Conservation (phyloP, 495 filamentous ascomycete genomes). For the Aspergillus cristatus region DNA sequence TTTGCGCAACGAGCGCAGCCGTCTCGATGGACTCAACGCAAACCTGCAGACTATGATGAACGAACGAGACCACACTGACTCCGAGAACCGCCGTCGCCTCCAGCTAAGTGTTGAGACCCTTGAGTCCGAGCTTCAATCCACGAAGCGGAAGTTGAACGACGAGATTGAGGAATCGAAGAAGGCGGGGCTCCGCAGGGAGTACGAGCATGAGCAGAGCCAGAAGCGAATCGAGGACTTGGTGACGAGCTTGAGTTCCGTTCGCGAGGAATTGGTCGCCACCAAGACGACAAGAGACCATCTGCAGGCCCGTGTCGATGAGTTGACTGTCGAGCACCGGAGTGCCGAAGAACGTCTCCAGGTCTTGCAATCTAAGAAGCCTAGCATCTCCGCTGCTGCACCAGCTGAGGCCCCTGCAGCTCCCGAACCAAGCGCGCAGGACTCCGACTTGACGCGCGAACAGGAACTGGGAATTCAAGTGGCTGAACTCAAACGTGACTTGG, state of each 20-base stretch:
- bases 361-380: constrained; percentile 63
- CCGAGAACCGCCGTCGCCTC: constrained; percentile 68
- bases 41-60: constrained; percentile 80
- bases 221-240: constrained; percentile 85
- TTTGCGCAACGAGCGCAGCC: constrained; percentile 70
- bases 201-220: constrained; percentile 74
- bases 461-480: constrained; percentile 73
- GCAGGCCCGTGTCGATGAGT: constrained; percentile 76
- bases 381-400: constrained; percentile 36
- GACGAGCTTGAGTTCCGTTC: constrained; percentile 61
- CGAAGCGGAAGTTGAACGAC: constrained; percentile 75
- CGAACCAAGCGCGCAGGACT: constrained; percentile 39
- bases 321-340: constrained; percentile 75
- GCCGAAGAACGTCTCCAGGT: constrained; percentile 78
- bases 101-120: constrained; percentile 67
- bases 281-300: constrained; percentile 85
- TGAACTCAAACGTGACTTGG: constrained; percentile 74
- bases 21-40: constrained; percentile 68
- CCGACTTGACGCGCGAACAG: constrained; percentile 62
- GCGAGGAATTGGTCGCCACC: constrained; percentile 71
- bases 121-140: constrained; percentile 65
- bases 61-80: constrained; percentile 78
- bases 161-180: constrained; percentile 79
- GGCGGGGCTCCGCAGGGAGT: constrained; percentile 69
- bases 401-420: constrained; percentile 15